Evolutionary conservation across 768 basidiomycete species (phyloP).

Genomic region (Amanita phalloides): DNA sequence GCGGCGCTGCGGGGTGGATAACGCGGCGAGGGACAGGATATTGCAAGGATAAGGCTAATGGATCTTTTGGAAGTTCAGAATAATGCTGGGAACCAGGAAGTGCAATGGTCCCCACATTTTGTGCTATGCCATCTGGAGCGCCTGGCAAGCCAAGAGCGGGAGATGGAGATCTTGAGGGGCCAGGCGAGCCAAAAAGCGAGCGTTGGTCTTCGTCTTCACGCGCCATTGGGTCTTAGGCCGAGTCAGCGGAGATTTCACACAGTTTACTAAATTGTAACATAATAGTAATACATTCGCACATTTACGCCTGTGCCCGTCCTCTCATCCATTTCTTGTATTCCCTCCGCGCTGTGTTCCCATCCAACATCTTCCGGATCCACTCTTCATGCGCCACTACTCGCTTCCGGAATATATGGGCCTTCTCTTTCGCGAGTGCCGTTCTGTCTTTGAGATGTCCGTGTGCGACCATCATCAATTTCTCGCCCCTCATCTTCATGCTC

Average conservation of each 20-base stretch:
- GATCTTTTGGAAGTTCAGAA: constrained; percentile 80
- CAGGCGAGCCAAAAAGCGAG: constrained; percentile 79
- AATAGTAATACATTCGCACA: neutral
- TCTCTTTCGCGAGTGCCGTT: constrained; percentile 31
- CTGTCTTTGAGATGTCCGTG: constrained; percentile 28
- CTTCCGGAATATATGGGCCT: constrained; percentile 30
- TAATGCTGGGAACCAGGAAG: constrained; percentile 87
- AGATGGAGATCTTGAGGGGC: constrained; percentile 66
- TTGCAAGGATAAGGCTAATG: constrained; percentile 59
- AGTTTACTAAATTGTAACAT: neutral
- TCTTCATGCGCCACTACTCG: constrained; percentile 22
- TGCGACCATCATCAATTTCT: constrained; percentile 31
- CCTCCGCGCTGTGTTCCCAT: neutral
- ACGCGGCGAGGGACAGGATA: constrained; percentile 17
- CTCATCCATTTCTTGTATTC: neutral
- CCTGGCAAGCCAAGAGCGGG: constrained; percentile 48
- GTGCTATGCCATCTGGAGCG: constrained; percentile 30
- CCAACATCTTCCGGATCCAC: constrained; percentile 18
- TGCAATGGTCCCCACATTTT: constrained; percentile 98
- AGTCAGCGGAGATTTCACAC: neutral
- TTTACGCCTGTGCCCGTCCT: neutral
- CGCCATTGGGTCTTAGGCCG: neutral
- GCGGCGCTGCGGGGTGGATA: neutral
- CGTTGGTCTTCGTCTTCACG: constrained; percentile 37
- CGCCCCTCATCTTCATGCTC: constrained; percentile 30